Base-by-base conservation (phyloP, 108 stramenopile species). In the Conticribra weissflogii region DNA sequence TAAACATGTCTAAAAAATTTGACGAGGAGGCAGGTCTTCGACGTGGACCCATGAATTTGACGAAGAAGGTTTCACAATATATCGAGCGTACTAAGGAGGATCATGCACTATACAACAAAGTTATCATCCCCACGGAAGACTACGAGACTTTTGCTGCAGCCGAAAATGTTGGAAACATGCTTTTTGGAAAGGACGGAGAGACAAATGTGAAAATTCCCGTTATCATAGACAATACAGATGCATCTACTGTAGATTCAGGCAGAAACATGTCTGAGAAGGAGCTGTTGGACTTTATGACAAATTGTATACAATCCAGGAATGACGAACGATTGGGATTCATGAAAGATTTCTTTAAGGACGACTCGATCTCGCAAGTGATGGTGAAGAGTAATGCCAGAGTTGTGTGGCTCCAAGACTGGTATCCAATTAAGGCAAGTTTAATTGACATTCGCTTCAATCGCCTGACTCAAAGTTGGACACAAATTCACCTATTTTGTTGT, bases 321-420 rank as follows among this genome's bases (percentile, higher is more conserved):
- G 63, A 51, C 31, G 66, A 59, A 9, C 57, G 66, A 19, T 59
- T 89, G 7, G 79, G 78, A 30, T 87, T 89, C 44, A 78, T 89
- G 83, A 59, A 72, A 14, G 67, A 76, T 21, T 87, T 89, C 54
- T 89, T 89, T 58, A 68, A 70, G 21, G 77, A 78, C 15, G 83
- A 85, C 30, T 69, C 83, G 5, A 72, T 86, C 8, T 82, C 84
- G 3, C 59, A 66, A 24, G 54, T 81, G 0, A 75, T 89, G 81
- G 86, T 81, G 36, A 72, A 89, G 47, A 83, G 82, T 59, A 65
- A 72, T 53, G 75, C 86, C 7, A 69, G 67, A 23, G 56, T 89
- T 48, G 88, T 89, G 54, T 89, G 88, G 88, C 47, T 89, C 47
- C 82, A 85, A 49, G 88, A 89, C 71, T 89, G 88, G 88, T 85